Evolutionary conservation across 2,329 filamentous ascomycete genomes (phyloP).

Genomic region (Exophiala spinifera): DNA sequence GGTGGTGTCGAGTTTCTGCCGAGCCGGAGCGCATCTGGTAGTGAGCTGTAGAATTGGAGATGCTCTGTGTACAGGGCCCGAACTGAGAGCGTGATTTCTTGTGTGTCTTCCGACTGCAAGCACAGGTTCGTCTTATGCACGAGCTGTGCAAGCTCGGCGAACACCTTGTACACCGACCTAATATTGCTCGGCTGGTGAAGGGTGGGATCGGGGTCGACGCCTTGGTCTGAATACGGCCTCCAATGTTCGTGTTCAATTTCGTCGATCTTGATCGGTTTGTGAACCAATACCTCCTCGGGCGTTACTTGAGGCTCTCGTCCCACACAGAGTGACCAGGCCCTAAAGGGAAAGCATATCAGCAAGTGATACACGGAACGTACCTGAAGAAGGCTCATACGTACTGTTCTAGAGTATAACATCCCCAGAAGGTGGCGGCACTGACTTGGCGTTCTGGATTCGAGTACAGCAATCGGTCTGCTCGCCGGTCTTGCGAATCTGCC

Average conservation of each 20-base stretch:
- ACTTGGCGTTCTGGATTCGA: conserved; percentile 4
- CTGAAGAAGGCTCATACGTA: not conserved
- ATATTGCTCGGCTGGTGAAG: conserved; percentile 2
- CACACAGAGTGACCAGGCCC: conserved; percentile 4
- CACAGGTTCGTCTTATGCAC: conserved; percentile 2
- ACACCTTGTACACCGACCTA: conserved; percentile 4
- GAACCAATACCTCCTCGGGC: not conserved
- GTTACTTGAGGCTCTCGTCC: conserved; percentile 1
- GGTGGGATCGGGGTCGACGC: not conserved
- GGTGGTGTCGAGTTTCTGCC: conserved; percentile 8
- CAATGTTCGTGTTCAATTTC: conserved; percentile 9
- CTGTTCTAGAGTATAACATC: conserved; percentile 10
- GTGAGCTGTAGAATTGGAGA: conserved; percentile 4
- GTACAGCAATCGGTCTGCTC: not conserved
- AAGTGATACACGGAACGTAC: too few species aligned
- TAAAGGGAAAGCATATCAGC: not conserved
- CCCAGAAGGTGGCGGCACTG: conserved; percentile 8
- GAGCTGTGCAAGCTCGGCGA: conserved; percentile 3
- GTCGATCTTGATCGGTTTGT: conserved; percentile 5
- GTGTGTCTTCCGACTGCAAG: conserved; percentile 1
- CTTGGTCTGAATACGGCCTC: conserved; percentile 3
- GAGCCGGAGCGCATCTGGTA: conserved; percentile 7
- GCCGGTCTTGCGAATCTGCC: conserved; percentile 2
- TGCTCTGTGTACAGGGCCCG: conserved; percentile 3
- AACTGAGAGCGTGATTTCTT: not conserved